Evolutionary conservation across 805 yeast genomes (phyloP), one percentile per base, ranked within the genome.

Genomic region (Zygoascus bituminiphila): DNA sequence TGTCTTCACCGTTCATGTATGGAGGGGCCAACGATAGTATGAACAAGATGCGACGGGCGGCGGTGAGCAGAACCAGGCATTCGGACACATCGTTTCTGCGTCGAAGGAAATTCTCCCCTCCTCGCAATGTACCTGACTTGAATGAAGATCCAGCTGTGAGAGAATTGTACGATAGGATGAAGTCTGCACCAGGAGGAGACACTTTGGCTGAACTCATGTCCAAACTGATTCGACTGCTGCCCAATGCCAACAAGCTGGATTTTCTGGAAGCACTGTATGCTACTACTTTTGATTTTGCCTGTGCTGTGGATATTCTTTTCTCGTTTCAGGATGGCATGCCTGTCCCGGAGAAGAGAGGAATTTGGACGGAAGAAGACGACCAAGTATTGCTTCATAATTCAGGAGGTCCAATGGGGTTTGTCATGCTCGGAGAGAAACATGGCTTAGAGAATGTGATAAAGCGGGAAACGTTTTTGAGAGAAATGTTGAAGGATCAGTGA

Each of bases 321-420:
- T 15, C 39, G 10, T 17, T 36, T 36, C 39, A 36, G 21, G 39
- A 36, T 36, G 17, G 17, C 17, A 12, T 15, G 9, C 21, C 39
- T 6, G 29, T 40, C 2, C 51, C 51, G 4, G 46, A 38, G 23
- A 17, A 14, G 12, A 15, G 42, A 12, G 51, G 51, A 3, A 44
- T 48, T 25, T 49, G 51, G 51, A 49, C 48, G 2, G 39, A 26
- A 2, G 24, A 23, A n/a, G 51, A 49, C 20, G 51, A 49, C 22
- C 20, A 25, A 22, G 38, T n/a, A 12, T 20, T 45, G 8, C 19
- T n/a, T 15, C 14, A 15, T 15, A 22, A 21, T 5, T 15, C 36
- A 8, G 33, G 23, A 22, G 33, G 26, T 3, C 17, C 14, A 3
- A 15, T 21, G 22, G 42, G 24, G 33, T 24, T 24, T 42, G 31